These are phyloP conservation scores for Trichoderma breve DNA, from an alignment of 2,329 filamentous ascomycete genomes.

Conservation along the genomic window DNA sequence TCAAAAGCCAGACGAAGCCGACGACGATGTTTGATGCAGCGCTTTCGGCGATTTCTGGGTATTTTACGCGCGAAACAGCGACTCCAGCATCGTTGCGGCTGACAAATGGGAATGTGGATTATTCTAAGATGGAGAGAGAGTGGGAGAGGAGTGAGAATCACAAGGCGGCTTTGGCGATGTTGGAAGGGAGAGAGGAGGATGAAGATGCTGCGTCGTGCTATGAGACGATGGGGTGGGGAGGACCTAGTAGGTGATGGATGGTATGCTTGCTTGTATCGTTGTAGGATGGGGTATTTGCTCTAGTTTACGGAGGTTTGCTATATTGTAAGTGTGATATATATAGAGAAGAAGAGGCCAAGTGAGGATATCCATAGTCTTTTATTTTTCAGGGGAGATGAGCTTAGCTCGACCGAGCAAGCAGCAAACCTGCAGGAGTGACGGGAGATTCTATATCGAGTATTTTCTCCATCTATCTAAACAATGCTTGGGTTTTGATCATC, in stretches of 20 bases:
- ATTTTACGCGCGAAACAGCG: not conserved
- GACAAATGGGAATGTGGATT: not conserved
- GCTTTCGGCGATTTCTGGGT: not conserved
- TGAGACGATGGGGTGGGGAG: constrained; percentile 17
- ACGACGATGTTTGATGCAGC: not conserved
- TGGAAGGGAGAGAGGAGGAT: not conserved
- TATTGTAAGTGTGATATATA: not conserved
- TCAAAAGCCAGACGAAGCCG: not conserved
- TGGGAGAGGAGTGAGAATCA: not conserved
- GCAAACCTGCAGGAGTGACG: not conserved
- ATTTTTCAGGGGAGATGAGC: not conserved
- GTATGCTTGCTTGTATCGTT: not conserved
- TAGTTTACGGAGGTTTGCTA: not conserved
- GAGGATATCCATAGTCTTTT: not conserved
- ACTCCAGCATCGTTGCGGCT: not conserved
- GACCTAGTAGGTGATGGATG: not conserved
- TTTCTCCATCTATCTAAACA: not conserved
- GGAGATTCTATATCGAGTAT: not conserved
- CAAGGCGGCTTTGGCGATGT: not conserved
- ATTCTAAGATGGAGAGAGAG: not conserved
- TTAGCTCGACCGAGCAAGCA: not conserved
- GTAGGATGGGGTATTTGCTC: not conserved
- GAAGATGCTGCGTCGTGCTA: constrained; percentile 10
- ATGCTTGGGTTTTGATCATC: not conserved
- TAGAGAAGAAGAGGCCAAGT: not conserved